Evolutionary conservation across 2,329 filamentous ascomycete species (phyloP), one percentile per base, ranked within the genome.

Genomic region (Cercospora janseana): DNA sequence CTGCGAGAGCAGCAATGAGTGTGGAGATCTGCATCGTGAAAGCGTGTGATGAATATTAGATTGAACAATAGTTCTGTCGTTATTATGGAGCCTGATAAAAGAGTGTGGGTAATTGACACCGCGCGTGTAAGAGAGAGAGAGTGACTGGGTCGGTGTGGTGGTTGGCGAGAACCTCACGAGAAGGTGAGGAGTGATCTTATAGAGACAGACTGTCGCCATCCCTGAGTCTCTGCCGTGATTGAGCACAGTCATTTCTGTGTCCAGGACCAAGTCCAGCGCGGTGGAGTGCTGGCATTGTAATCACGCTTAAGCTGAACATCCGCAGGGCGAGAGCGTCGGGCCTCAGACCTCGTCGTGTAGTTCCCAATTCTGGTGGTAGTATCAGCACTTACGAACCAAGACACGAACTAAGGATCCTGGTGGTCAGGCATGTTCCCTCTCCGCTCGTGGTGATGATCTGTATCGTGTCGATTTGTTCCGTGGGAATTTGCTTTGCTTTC

Each of bases 91-190:
- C 26, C 26, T 34, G n/a, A n/a, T n/a, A 24, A 40, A 40, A 40
- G 35, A 40, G 26, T 26, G 35, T 26, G 26, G 35, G 35, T 23
- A 40, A 23, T 40, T 26, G n/a, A 26, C 35, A 40, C 35, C 20
- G 35, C 35, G 16, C n/a, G n/a, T n/a, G 35, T 23, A 23, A 40
- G 35, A n/a, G 26, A 26, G 26, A 40, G 10, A 32, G 35, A 24
- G 35, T 23, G 35, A 40, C 20, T 40, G 26, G 35, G 35, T 40
- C 35, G 35, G 35, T 40, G 35, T 12, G 35, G 21, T 40, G 35
- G 35, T 20, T 40, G 16, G 13, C 35, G 35, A 15, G 35, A 26
- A 40, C 15, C 21, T 23, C 20, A 13, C 21, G 35, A 24, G 35
- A 40, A 23, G 35, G 16, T 13, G 35, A 40, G 35, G 12, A 26